Evolutionary conservation across 257 asterid species (phyloP).

Genomic region (Solanum medicagineum): DNA sequence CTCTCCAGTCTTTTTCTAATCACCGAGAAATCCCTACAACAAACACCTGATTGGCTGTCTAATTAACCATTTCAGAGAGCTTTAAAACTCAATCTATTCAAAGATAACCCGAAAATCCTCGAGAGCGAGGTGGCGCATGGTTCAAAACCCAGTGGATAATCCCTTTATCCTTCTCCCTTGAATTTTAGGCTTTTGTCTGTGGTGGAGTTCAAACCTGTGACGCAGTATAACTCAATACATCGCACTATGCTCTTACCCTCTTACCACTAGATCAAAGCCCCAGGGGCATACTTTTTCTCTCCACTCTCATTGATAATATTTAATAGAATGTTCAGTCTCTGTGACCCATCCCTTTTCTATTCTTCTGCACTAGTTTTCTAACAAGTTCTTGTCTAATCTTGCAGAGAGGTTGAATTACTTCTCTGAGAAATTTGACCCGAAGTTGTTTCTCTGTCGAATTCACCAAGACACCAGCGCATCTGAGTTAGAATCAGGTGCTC

Average conservation of each 20-base stretch:
- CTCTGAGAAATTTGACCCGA: constrained; percentile 86
- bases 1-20: not conserved
- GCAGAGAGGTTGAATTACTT: constrained; percentile 83
- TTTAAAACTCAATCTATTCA: not conserved
- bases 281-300: not conserved
- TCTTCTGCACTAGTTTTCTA: not conserved
- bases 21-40: not conserved
- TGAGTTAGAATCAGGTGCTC: constrained; percentile 87
- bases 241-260: not conserved
- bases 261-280: not conserved
- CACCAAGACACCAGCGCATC: constrained; percentile 84
- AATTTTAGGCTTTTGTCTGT: not conserved
- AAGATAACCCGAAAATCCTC: not conserved
- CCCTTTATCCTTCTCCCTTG: not conserved
- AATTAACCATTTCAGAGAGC: not conserved
- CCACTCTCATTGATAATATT: not conserved
- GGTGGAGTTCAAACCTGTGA: not conserved
- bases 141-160: not conserved
- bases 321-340: not conserved
- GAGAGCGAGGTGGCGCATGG: not conserved
- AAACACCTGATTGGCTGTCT: not conserved
- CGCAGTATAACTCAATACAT: not conserved
- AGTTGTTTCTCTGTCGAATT: constrained; percentile 73
- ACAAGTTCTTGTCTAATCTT: constrained; percentile 3
- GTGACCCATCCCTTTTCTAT: not conserved